Base-by-base conservation (phyloP, 257 asterid genomes). In the Osmanthus fragrans region DNA sequence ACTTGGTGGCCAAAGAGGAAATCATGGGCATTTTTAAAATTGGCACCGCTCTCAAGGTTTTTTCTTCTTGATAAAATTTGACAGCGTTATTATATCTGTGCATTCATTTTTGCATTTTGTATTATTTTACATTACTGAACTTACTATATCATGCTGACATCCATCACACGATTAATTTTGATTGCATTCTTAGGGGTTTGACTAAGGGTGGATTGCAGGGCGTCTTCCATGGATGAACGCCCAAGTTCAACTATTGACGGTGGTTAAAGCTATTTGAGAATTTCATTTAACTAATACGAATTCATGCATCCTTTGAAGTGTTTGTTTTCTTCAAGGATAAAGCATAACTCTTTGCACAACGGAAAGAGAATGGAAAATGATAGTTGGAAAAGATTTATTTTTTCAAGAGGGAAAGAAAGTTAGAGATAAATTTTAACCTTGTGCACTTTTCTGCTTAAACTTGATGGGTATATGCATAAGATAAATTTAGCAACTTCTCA, bases 1-100 rank as follows among this genome's bases (percentile, higher is more conserved):
- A 82, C 66, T 70, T 92, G 85, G 96, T 92, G 54, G 87, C 97
- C 12, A 92, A 88, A 85, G 94, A 90, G 87, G 94, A 89, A 79
- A 83, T 92, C 74, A 92, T 92, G 97, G 96, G 96, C n/a, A 83
- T 73, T 77, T 89, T 92, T 90, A 90, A 89, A 66, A 88, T 92
- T 23, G 96, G 97, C 79, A 29, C 86, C 37, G 63, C 73, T 72
- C 80, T 92, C 76, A 86, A 92, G 97, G 96, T 92, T 87, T 47
- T 54, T 47, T 11, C 37, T 32, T 79, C 63, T 68, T 45, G 9
- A 49, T 3, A 72, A 19, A 19, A 7, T 23, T 63, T 11, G 36
- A 23, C 27, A 11, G 36, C 18, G 0, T 63, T 27, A 10, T 34
- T n/a, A 42, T 18, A 63, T 66, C 66, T n/a, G 18, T 21, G 16